These are phyloP conservation scores for Sequoia sempervirens DNA, from an alignment of 75 land plant species.

Conservation along the genomic window DNA sequence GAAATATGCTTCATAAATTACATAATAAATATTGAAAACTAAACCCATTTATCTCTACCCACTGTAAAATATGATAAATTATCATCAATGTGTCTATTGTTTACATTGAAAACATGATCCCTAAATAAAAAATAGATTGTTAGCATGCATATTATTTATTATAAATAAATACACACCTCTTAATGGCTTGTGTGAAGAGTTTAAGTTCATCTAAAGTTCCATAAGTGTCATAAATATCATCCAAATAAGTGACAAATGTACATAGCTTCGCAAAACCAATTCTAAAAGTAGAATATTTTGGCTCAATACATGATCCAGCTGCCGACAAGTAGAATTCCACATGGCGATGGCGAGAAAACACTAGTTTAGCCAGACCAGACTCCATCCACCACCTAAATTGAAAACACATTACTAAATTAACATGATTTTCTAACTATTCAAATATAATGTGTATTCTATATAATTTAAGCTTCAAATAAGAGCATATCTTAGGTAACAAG, in stretches of 20 bases:
- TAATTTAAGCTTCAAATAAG: background rate
- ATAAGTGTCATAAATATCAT: conserved; percentile 33
- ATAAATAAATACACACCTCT: conserved; percentile 13
- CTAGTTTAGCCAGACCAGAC: background rate
- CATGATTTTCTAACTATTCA: background rate
- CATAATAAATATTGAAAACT: too few relatives aligned
- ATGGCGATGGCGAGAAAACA: background rate
- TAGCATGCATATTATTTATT: background rate
- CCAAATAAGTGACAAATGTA: conserved; percentile 17
- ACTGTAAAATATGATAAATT: too few relatives aligned
- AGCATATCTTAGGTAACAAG: background rate
- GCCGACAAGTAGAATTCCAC: background rate
- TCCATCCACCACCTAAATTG: background rate
- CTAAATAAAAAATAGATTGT: too few relatives aligned
- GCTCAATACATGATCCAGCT: background rate
- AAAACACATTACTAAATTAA: background rate
- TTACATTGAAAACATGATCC: too few relatives aligned
- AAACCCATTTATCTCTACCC: too few relatives aligned
- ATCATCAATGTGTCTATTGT: too few relatives aligned
- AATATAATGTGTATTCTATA: background rate
- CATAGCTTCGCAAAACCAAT: conserved; percentile 16
- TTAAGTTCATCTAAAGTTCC: conserved; percentile 31
- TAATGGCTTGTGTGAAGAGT: conserved; percentile 30
- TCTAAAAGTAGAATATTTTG: background rate
- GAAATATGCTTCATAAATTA: too few relatives aligned